phyloP scores from a whole-genome alignment of 176 grass and related monocot genomes.

The Musa beccarii region DNA sequence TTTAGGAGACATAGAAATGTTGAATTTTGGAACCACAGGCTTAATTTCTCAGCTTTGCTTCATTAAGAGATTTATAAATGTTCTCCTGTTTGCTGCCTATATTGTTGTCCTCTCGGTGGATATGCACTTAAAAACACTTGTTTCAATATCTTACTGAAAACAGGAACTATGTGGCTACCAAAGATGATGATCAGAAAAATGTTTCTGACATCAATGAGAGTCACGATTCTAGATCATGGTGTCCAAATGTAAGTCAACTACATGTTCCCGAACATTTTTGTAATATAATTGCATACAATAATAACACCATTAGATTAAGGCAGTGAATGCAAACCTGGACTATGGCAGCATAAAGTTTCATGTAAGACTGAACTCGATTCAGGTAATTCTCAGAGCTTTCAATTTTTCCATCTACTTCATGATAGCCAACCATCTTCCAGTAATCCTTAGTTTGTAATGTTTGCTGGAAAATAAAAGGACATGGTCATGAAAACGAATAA shows the following conservation, averaged over 20 bases:
- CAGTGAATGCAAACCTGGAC: conserved; percentile 54
- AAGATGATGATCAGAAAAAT: not conserved
- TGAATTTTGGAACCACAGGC: not conserved
- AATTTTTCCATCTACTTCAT: conserved; percentile 65
- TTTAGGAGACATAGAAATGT: too few relatives aligned
- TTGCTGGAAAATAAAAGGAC: conserved; percentile 32
- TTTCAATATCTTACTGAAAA: too few relatives aligned
- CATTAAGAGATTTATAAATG: not conserved
- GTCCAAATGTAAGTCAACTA: not conserved
- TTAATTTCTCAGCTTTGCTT: not conserved
- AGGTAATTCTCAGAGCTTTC: conserved; percentile 64
- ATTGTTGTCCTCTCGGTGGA: too few relatives aligned
- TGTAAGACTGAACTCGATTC: conserved; percentile 43
- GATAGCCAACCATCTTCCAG: conserved; percentile 67
- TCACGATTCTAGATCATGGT: not conserved
- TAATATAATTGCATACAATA: not conserved
- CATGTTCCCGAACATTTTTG: not conserved
- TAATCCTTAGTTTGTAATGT: conserved; percentile 43
- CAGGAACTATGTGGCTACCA: too few relatives aligned
- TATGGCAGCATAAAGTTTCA: conserved; percentile 83
- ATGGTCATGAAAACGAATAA: not conserved
- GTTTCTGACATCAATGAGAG: not conserved
- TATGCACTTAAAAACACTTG: too few relatives aligned
- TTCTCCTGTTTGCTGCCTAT: not conserved
- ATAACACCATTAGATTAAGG: not conserved